Percentiles rank a stretch among this genome's conserved stretches.
phyloP scores from a whole-genome alignment of 2,329 filamentous ascomycete species.

The Nigrospora sphaerica region DNA sequence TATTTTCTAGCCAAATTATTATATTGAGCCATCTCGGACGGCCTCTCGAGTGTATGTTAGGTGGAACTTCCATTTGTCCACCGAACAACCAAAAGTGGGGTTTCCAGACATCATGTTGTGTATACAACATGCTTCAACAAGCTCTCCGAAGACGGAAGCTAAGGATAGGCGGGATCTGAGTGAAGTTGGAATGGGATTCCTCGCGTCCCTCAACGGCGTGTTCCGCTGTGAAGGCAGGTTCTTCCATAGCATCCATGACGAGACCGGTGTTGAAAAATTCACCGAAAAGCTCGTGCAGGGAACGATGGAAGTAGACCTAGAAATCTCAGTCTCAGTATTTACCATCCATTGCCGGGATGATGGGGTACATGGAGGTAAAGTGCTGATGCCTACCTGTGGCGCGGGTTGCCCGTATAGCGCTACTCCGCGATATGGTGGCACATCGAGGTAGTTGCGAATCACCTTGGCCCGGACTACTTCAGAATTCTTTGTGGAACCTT shows the following conservation, averaged over 20 bases:
- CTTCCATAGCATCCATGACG: conserved; percentile 37
- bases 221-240: conserved; percentile 34
- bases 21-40: too few species aligned
- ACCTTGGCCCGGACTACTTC: conserved; percentile 26
- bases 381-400: conserved; percentile 22
- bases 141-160: conserved; percentile 18
- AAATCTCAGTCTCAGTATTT: background rate
- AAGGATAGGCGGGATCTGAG: conserved; percentile 27
- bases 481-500: conserved; percentile 23
- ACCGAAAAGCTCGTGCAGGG: conserved; percentile 34
- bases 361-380: too few species aligned
- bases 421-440: conserved; percentile 29
- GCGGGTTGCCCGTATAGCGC: conserved; percentile 25
- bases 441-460: conserved; percentile 33
- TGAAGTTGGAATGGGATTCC: conserved; percentile 29
- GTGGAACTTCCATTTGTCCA: too few species aligned
- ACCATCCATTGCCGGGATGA: background rate
- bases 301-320: conserved; percentile 35
- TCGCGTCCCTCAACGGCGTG: conserved; percentile 18
- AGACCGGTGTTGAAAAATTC: conserved; percentile 33
- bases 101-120: too few species aligned
- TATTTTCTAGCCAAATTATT: too few species aligned
- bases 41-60: too few species aligned
- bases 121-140: background rate
- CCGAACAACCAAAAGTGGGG: too few species aligned